Evolutionary conservation across 192 early-diverging fungal genomes (phyloP).

Genomic region (Chytriomyces hyalinus): DNA sequence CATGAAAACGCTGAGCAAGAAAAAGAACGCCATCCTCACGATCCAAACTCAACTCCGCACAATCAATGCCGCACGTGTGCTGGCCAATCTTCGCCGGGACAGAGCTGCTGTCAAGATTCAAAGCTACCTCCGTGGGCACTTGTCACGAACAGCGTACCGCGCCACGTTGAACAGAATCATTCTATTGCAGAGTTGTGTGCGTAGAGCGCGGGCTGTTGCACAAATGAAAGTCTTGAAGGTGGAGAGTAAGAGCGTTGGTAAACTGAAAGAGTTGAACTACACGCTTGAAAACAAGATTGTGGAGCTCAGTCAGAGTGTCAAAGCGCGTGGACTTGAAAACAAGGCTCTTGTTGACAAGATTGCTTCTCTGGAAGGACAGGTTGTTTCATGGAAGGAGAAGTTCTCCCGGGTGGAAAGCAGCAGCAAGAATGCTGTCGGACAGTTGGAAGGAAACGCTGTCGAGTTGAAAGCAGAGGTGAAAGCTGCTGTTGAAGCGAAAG

Average conservation of each 20-base stretch:
- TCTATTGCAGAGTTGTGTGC: slow-evolving; percentile 82
- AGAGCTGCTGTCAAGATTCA: slow-evolving; percentile 79
- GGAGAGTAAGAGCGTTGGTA: slow-evolving; percentile 85
- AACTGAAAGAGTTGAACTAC: slow-evolving; percentile 88
- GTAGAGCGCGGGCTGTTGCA: slow-evolving; percentile 74
- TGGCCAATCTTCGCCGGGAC: slow-evolving; percentile 62
- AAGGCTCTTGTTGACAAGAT: slow-evolving; percentile 59
- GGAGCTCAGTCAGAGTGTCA: slow-evolving; percentile 80
- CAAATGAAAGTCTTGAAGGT: slow-evolving; percentile 71
- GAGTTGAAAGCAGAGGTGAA: slow-evolving; percentile 67
- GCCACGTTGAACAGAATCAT: slow-evolving; percentile 64
- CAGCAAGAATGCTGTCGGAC: slow-evolving; percentile 54
- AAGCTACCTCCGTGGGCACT: slow-evolving; percentile 67
- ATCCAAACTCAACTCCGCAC: slow-evolving; percentile 56
- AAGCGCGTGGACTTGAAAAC: slow-evolving; percentile 70
- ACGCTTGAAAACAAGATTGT: slow-evolving; percentile 92
- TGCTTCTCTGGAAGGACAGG: slow-evolving; percentile 67
- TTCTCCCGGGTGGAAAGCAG: slow-evolving; percentile 64
- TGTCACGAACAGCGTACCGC: slow-evolving; percentile 66
- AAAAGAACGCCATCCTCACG: slow-evolving; percentile 41
- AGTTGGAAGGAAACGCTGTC: slow-evolving; percentile 55
- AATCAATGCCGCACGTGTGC: slow-evolving; percentile 58
- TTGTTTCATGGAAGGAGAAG: slow-evolving; percentile 71
- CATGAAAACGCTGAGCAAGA: slow-evolving; percentile 38
- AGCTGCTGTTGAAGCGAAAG: slow-evolving; percentile 60